Conservation (phyloP, 176 grass and related monocot genomes). For the Poa annua region DNA sequence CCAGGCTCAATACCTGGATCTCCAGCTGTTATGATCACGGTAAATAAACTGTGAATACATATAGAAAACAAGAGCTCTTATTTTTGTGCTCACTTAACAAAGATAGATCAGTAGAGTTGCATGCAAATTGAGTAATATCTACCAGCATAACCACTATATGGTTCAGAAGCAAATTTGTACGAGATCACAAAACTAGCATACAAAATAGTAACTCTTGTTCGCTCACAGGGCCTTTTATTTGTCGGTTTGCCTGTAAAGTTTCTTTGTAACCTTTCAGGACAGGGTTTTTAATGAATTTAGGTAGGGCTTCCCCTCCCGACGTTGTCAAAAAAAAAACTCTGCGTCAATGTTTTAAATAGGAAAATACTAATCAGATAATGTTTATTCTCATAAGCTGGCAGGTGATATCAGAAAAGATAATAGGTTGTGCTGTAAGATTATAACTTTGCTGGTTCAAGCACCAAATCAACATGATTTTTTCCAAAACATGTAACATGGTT, state of each 20-base stretch:
- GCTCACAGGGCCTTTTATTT: background rate
- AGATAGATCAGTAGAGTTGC: background rate
- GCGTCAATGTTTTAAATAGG: background rate
- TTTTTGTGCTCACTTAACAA: slow-evolving; percentile 16
- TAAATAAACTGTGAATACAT: slow-evolving; percentile 22
- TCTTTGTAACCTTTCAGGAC: background rate
- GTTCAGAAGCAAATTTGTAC: slow-evolving; percentile 1
- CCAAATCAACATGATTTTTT: slow-evolving; percentile 1
- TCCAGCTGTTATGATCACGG: slow-evolving; percentile 69
- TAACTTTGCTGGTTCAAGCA: background rate
- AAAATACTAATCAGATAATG: background rate
- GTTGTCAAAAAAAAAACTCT: background rate
- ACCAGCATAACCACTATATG: background rate
- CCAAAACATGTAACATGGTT: background rate
- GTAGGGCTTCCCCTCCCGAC: background rate
- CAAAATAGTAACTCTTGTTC: slow-evolving; percentile 1
- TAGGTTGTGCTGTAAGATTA: background rate
- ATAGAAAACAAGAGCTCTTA: slow-evolving; percentile 9
- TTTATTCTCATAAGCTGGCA: background rate
- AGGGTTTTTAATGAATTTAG: background rate
- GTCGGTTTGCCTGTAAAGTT: background rate
- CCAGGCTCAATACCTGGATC: slow-evolving; percentile 83
- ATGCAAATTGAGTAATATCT: slow-evolving; percentile 22
- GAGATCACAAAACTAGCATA: background rate
- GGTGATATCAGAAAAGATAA: background rate